A percentile compares a stretch with the other conserved stretches of the same genome.
These are phyloP conservation scores for Suillus luteus DNA, from an alignment of 768 basidiomycete species.

Conservation along the genomic window DNA sequence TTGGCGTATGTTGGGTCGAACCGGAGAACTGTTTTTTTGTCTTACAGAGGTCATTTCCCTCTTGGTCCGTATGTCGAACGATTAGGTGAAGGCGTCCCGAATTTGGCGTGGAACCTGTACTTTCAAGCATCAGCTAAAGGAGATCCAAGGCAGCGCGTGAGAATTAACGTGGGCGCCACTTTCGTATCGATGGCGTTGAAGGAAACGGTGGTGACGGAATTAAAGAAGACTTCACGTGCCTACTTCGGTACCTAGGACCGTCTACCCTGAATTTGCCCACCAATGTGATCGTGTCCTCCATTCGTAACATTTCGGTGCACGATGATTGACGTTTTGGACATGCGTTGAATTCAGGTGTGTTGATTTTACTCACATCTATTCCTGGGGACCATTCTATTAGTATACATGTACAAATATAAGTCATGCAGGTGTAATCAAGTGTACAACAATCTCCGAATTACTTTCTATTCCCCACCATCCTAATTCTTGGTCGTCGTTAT, in stretches of 20 bases:
- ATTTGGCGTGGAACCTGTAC: slow-evolving; percentile 19
- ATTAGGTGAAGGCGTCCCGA: slow-evolving; percentile 35
- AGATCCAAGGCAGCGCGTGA: slow-evolving; percentile 4
- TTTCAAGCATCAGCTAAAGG: slow-evolving; percentile 5
- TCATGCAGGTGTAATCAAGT: slow-evolving; percentile 13
- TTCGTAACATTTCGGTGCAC: background rate
- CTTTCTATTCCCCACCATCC: slow-evolving; percentile 76
- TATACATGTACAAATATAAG: background rate
- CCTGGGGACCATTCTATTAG: slow-evolving; percentile 11
- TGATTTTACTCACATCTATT: background rate
- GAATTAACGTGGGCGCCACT: background rate
- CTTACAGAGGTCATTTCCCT: slow-evolving; percentile 38
- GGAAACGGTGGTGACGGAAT: slow-evolving; percentile 5
- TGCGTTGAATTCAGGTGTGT: slow-evolving; percentile 2
- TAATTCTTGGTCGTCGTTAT: slow-evolving; percentile 54
- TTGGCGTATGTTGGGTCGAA: slow-evolving; percentile 39
- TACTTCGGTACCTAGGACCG: slow-evolving; percentile 5
- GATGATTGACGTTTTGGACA: background rate
- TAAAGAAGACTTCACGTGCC: slow-evolving; percentile 3
- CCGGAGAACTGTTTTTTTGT: slow-evolving; percentile 41
- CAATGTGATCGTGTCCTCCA: slow-evolving; percentile 1
- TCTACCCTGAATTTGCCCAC: background rate
- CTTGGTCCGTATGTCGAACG: slow-evolving; percentile 37
- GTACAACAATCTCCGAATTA: slow-evolving; percentile 39
- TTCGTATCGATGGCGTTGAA: background rate